phyloP scores from a whole-genome alignment of 352 stramenopile genomes.

The Pythium aquatile region DNA sequence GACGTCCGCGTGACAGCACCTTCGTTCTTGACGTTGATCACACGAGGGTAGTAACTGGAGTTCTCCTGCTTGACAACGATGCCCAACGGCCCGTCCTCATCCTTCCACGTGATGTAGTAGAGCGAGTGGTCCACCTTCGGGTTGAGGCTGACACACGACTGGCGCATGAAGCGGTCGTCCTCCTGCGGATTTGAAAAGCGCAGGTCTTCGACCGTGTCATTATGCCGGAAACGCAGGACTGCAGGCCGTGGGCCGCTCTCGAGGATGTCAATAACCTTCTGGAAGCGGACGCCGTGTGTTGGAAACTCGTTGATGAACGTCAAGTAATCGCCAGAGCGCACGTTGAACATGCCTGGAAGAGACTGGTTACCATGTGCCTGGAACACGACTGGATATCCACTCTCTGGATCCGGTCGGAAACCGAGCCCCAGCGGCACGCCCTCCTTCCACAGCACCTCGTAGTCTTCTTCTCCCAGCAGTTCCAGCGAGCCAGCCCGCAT shows the following conservation, averaged over 20 bases:
- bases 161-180: slow-evolving; percentile 57
- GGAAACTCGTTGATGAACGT: slow-evolving; percentile 89
- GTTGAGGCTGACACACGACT: slow-evolving; percentile 76
- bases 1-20: slow-evolving; percentile 75
- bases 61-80: slow-evolving; percentile 88
- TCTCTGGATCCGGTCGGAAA: slow-evolving; percentile 77
- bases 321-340: slow-evolving; percentile 72
- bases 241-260: slow-evolving; percentile 74
- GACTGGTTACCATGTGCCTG: slow-evolving; percentile 76
- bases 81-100: slow-evolving; percentile 79
- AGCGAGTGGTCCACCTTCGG: slow-evolving; percentile 81
- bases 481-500: slow-evolving; percentile 69
- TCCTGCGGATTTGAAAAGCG: slow-evolving; percentile 69
- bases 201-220: slow-evolving; percentile 63
- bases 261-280: slow-evolving; percentile 86
- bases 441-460: slow-evolving; percentile 85
- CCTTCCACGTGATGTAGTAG: slow-evolving; percentile 90
- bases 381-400: slow-evolving; percentile 72
- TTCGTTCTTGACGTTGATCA: slow-evolving; percentile 89
- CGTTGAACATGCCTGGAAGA: slow-evolving; percentile 84
- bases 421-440: slow-evolving; percentile 79
- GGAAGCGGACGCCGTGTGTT: slow-evolving; percentile 75
- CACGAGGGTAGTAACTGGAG: slow-evolving; percentile 82
- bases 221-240: slow-evolving; percentile 83
- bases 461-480: slow-evolving; percentile 80